These are phyloP conservation scores for Aspergillus arachidicola DNA, from an alignment of 2,329 filamentous ascomycete species.

Conservation along the genomic window DNA sequence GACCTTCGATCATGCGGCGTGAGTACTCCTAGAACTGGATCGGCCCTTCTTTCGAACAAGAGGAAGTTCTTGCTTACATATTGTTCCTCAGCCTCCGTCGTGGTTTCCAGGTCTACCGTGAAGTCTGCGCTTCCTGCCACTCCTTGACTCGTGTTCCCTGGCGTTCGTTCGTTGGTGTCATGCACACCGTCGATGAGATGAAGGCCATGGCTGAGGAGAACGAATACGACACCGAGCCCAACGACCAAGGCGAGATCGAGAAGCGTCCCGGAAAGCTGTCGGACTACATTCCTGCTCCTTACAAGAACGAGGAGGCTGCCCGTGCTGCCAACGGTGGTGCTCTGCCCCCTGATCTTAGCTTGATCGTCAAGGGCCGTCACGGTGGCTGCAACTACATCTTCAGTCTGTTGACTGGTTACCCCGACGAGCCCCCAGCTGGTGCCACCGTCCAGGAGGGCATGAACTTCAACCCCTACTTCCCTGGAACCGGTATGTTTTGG, in stretches of 20 bases:
- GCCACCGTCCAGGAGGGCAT: conserved; percentile 82
- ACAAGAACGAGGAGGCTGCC: conserved; percentile 99
- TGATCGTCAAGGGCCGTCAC: conserved; percentile 97
- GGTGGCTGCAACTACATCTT: conserved; percentile 99
- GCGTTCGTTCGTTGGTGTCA: conserved; percentile 83
- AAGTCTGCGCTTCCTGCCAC: conserved; percentile 98
- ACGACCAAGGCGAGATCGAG: conserved; percentile 96
- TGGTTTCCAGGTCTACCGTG: conserved; percentile 98
- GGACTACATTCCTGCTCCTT: conserved; percentile 91
- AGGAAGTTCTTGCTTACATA: conserved; percentile 25
- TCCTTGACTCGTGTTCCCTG: conserved; percentile 93
- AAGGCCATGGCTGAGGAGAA: conserved; percentile 97
- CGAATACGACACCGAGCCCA: conserved; percentile 97
- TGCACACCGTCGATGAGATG: conserved; percentile 96
- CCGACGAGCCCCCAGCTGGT: conserved; percentile 91
- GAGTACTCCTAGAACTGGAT: conserved; percentile 50
- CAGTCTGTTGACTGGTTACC: conserved; percentile 93
- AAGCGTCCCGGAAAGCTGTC: conserved; percentile 98
- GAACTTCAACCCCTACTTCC: conserved; percentile 99
- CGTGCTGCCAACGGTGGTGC: conserved; percentile 98
- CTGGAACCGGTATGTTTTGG: conserved; percentile 72
- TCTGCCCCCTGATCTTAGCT: conserved; percentile 91
- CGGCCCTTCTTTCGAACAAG: conserved; percentile 11
- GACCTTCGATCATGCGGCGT: conserved; percentile 97
- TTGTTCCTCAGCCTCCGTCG: conserved; percentile 75